Base-by-base conservation (phyloP, 2,329 filamentous ascomycete species). In the Pseudogymnoascus sp. region DNA sequence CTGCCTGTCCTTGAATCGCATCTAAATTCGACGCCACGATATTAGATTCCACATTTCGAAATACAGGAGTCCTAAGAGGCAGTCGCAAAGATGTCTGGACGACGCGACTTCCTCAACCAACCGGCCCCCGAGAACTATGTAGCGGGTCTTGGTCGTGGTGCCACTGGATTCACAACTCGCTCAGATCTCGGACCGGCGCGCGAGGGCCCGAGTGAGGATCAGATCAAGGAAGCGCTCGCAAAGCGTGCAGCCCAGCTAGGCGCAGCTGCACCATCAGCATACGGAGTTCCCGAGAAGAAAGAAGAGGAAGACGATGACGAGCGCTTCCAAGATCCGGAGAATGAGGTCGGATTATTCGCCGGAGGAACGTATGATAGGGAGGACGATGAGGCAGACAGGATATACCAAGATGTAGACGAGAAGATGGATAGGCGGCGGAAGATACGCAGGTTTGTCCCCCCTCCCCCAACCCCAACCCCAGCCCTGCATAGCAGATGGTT, bases 361-460 rank as follows among this genome's bases (percentile, higher is more conserved):
- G 93, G 91, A 62, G 94, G 94, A 36, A 89, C 94, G 69, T 99
- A 96, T 78, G 94, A 97, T 74, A 89, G 94, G 74, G 94, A 99
- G 62, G 94, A 99, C 72, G 94, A 99, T 71, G 95, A 99, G 75
- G 94, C 94, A 45, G 94, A 99, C 76, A 83, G 90, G 70, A 96
- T 99, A 71, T 99, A 96, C 78, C 88, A 92, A 71, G 89, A 91
- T 72, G 90, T 99, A 66, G 94, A 99, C 71, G 94, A 97, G 79
- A 93, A 89, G 77, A 97, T 99, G 93, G 92, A 95, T 67, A 89
- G 84, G 76, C 84, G 94, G 68, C 82, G 94, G 66, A 95, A 88
- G 78, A 83, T 83, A 68, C 87, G 93, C 84, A 90, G 90, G 90
- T 93, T 84, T 83, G 88, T 89, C 65, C 62, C 66, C 68, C 67